A percentile compares a stretch with the other conserved stretches of the same genome.
Evolutionary conservation across 148 eudicot genomes (phyloP).

Genomic region (Persicaria maculosa): DNA sequence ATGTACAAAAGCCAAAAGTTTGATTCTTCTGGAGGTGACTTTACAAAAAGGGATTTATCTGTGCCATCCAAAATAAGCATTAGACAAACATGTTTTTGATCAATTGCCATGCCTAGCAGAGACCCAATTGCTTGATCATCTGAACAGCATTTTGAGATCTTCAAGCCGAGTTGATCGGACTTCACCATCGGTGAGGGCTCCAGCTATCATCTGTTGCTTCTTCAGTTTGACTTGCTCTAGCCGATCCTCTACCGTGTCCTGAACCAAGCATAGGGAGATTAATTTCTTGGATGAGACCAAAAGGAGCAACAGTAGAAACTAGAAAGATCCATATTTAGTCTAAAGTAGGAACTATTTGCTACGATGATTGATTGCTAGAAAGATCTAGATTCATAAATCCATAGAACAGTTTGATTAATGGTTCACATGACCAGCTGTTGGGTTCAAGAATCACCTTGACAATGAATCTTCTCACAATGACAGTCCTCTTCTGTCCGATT

Average conservation of each 20-base stretch:
- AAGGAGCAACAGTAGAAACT: not conserved
- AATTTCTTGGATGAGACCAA: not conserved
- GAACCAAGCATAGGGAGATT: not conserved
- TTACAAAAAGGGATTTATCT: not conserved
- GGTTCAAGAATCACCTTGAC: constrained; percentile 30
- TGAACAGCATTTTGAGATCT: constrained; percentile 68
- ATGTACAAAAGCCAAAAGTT: not conserved
- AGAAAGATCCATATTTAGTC: not conserved
- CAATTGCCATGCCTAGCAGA: not conserved
- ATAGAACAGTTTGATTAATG: not conserved
- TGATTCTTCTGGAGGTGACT: not conserved
- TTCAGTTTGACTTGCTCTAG: constrained; percentile 55
- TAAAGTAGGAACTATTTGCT: not conserved
- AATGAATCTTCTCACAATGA: constrained; percentile 60
- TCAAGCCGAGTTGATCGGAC: constrained; percentile 50
- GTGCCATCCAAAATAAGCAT: constrained; percentile 3
- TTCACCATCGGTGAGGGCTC: constrained; percentile 62
- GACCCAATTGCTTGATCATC: constrained; percentile 19
- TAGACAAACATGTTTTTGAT: not conserved
- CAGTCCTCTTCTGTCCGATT: constrained; percentile 58
- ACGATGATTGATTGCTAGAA: not conserved
- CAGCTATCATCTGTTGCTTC: constrained; percentile 62
- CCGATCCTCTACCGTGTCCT: constrained; percentile 64
- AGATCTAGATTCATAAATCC: no score
- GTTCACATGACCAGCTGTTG: not conserved